Evolutionary conservation across 73 alveolate genomes (phyloP).

Genomic region (Tetrahymena malaccensis): DNA sequence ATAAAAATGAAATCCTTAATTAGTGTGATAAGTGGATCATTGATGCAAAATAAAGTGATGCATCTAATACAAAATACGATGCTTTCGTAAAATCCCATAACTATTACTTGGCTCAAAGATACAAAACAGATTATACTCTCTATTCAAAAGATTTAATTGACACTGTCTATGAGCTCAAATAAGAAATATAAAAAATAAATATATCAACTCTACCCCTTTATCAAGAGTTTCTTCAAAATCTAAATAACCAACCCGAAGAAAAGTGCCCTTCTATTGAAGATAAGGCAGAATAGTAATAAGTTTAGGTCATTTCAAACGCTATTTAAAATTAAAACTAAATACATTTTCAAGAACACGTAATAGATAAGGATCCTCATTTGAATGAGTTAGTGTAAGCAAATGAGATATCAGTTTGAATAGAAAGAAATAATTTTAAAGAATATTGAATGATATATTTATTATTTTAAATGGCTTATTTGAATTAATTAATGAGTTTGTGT

Average conservation of each 20-base stretch:
- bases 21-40: slow-evolving; percentile 56
- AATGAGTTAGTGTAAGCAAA: background rate
- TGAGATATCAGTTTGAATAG: background rate
- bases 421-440: no score
- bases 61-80: background rate
- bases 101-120: background rate
- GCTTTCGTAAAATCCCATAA: background rate
- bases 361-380: background rate
- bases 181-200: background rate
- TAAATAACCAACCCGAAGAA: background rate
- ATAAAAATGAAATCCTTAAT: slow-evolving; percentile 48
- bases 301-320: background rate
- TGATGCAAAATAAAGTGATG: slow-evolving; percentile 36
- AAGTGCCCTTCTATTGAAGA: background rate
- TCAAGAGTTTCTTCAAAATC: background rate
- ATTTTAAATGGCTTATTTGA: no score
- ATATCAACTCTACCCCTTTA: background rate
- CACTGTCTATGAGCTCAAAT: background rate
- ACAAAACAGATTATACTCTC: background rate
- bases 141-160: background rate
- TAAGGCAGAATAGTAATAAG: background rate
- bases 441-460: no score
- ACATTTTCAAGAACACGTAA: background rate
- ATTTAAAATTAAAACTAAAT: background rate
- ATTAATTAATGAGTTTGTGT: no score